Percentiles rank a stretch among this genome's conserved stretches.
phyloP scores from a whole-genome alignment of 352 stramenopile species.

The Phytophthora crassamura region DNA sequence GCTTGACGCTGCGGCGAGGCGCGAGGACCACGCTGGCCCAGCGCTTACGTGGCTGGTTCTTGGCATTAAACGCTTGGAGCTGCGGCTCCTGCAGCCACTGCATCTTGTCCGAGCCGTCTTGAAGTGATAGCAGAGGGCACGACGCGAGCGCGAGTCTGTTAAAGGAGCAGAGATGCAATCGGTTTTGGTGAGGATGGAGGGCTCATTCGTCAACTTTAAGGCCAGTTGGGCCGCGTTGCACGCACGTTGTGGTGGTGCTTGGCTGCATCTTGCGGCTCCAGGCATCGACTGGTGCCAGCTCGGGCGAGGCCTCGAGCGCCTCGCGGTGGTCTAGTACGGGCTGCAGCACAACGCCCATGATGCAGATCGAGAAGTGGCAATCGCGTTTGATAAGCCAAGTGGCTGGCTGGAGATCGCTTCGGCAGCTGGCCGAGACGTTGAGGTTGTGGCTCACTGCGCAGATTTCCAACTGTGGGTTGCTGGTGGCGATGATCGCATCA shows the following conservation, averaged over 20 bases:
- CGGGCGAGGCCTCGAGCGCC: conserved; percentile 13
- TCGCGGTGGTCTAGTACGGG: conserved; percentile 25
- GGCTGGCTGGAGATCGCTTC: conserved; percentile 12
- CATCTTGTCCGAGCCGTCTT: conserved; percentile 19
- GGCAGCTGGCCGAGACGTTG: conserved; percentile 15
- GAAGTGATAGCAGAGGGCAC: conserved; percentile 25
- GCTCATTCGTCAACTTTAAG: conserved; percentile 11
- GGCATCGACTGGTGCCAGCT: conserved; percentile 27
- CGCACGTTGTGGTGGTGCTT: conserved; percentile 24
- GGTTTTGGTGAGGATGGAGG: conserved; percentile 13
- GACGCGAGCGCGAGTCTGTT: conserved; percentile 23
- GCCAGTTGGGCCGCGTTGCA: conserved; percentile 12
- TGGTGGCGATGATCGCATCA: conserved; percentile 20
- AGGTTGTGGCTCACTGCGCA: conserved; percentile 18
- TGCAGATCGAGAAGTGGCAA: conserved; percentile 10
- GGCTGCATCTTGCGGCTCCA: conserved; percentile 34
- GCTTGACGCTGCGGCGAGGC: conserved; percentile 19
- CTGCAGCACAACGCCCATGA: conserved; percentile 35
- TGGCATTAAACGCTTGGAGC: conserved; percentile 6
- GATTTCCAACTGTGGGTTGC: conserved; percentile 25
- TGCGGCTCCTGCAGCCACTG: conserved; percentile 13
- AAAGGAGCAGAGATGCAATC: conserved; percentile 13
- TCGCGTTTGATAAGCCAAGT: background rate
- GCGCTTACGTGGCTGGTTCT: conserved; percentile 23
- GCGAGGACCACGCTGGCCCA: conserved; percentile 18